A percentile compares a stretch with the other conserved stretches of the same genome.
phyloP scores from a whole-genome alignment of 805 yeast species.

The Sugiyamaella mastotermitis region DNA sequence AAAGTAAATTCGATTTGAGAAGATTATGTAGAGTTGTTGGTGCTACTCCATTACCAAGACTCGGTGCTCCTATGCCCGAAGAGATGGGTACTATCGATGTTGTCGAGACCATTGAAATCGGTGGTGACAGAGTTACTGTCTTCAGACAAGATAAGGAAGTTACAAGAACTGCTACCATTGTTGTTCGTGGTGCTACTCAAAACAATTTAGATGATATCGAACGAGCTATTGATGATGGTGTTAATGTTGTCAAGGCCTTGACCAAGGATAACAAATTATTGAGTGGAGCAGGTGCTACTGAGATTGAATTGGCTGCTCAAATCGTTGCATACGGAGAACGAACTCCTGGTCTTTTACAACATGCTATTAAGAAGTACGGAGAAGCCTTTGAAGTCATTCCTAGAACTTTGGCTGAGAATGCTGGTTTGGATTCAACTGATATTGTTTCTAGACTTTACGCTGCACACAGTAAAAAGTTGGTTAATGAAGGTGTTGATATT shows the following conservation, averaged over 20 bases:
- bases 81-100: constrained; percentile 85
- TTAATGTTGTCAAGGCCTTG: constrained; percentile 82
- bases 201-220: constrained; percentile 90
- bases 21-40: constrained; percentile 95
- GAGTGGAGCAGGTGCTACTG: constrained; percentile 96
- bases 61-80: constrained; percentile 93
- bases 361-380: constrained; percentile 91
- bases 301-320: constrained; percentile 76
- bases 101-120: constrained; percentile 89
- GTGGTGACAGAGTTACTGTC: constrained; percentile 94
- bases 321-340: constrained; percentile 83
- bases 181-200: constrained; percentile 94
- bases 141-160: constrained; percentile 65
- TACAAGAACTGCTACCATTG: constrained; percentile 86
- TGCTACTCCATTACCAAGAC: constrained; percentile 89
- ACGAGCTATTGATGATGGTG: constrained; percentile 97
- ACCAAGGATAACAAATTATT: constrained; percentile 74
- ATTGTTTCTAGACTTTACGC: constrained; percentile 86
- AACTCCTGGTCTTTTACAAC: constrained; percentile 87
- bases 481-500: constrained; percentile 60
- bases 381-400: constrained; percentile 94
- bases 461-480: constrained; percentile 57
- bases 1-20: constrained; percentile 90
- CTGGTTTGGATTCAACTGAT: constrained; percentile 87
- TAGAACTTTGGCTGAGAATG: constrained; percentile 85